A percentile compares a stretch with the other conserved stretches of the same genome.
Evolutionary conservation across 1,139 yeast genomes (phyloP).

Genomic region (Nakaseomyces bracarensis): DNA sequence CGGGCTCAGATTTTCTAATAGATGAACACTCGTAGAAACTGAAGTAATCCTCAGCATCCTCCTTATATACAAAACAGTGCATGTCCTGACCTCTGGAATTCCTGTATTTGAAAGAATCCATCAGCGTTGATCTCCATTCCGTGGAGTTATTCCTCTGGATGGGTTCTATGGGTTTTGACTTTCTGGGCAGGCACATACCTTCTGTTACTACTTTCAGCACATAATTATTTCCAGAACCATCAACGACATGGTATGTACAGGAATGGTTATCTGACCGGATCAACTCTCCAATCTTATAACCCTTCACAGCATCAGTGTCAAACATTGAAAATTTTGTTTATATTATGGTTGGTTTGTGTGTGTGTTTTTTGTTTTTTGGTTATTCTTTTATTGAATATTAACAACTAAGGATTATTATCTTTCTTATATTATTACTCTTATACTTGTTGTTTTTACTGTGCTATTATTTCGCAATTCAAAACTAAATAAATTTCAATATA

Average conservation of each 20-base stretch:
- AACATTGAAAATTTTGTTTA: too few species aligned
- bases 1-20: neutral
- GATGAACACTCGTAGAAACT: slow-evolving; percentile 2
- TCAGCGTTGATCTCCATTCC: slow-evolving; percentile 1
- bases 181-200: neutral
- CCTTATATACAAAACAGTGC: slow-evolving; percentile 4
- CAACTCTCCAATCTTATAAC: neutral
- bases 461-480: too few species aligned
- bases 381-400: too few species aligned
- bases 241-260: neutral
- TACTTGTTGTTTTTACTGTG: too few species aligned
- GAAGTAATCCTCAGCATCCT: slow-evolving; percentile 1
- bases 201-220: slow-evolving; percentile 3
- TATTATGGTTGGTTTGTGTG: neutral
- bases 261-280: neutral
- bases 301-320: slow-evolving; percentile 1
- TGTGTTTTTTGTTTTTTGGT: too few species aligned
- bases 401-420: too few species aligned
- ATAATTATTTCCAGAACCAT: neutral
- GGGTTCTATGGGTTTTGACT: neutral
- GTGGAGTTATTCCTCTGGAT: neutral
- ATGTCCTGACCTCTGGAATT: neutral
- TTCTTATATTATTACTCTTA: too few species aligned
- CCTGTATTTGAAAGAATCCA: slow-evolving; percentile 1
- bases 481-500: too few species aligned